Base-by-base conservation (phyloP, 805 yeast species). In the Clavispora vitiphila region DNA sequence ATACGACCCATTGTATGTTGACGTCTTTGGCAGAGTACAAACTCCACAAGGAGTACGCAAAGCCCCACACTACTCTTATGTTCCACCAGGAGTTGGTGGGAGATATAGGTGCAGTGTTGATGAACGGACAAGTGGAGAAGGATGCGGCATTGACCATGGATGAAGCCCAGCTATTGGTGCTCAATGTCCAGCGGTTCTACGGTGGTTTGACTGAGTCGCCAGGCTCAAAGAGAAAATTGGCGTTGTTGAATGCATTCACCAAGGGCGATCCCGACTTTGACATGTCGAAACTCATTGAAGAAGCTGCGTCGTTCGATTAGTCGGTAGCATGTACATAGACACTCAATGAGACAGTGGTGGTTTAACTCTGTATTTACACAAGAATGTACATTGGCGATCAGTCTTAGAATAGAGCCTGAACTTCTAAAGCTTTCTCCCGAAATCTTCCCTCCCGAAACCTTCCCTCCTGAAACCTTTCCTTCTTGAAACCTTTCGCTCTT, bases 11-110 rank as follows among this genome's bases (percentile, higher is more conserved):
- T 65, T 87, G 95, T 58, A 75, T 93, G 76, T 71, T 93, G 53
- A 93, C 99, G 2, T 81, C 96, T 0, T 73, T 93, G 49, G 90
- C 93, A 1, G 98, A 93, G 64, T 93, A 80, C 64, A 89, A 91
- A 61, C 73, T 89, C 22, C 96, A 91, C 57, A 79, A 78, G 42
- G 97, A 91, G 58, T 93, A 73, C 62, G 96, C 99, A 8, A 83
- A 87, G 58, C 98, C 99, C 1, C 98, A 93, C 62, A 88, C 97
- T 0, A 86, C 96, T 0, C 69, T 93, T 48, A 78, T 81, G 62
- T 85, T 91, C 71, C 97, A 91, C 65, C 78, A 82, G 34, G 96
- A 93, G 42, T 65, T 91, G 38, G 67, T 65, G 5, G 62, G 71
- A 0, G 71, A 73, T 12, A 82, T 86, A 47, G 80, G 72, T 0